phyloP scores from a whole-genome alignment of 257 asterid genomes.

The Jacaranda copaia region DNA sequence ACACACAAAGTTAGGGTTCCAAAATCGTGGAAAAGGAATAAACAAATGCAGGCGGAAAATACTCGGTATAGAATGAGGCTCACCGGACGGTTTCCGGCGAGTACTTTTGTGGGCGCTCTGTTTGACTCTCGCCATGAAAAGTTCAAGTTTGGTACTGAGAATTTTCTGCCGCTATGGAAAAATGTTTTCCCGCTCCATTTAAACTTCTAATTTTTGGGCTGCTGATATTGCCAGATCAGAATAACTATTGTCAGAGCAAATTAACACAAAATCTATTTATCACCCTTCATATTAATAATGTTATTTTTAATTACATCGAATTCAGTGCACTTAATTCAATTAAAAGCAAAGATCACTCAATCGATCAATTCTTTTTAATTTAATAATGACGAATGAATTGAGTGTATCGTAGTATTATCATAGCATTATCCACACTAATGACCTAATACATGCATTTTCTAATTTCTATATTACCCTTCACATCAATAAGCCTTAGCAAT shows the following conservation, averaged over 20 bases:
- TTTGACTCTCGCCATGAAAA: constrained; percentile 71
- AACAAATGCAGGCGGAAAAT: not conserved
- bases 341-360: too few relatives aligned
- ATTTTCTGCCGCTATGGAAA: not conserved
- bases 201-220: not conserved
- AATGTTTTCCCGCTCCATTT: constrained; percentile 46
- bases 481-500: not conserved
- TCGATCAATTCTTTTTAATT: too few relatives aligned
- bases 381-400: too few relatives aligned
- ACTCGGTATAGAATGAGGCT: not conserved
- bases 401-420: too few relatives aligned
- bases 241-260: constrained; percentile 10
- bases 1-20: constrained; percentile 51
- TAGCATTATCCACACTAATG: not conserved
- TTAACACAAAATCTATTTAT: not conserved
- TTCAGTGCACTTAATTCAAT: too few relatives aligned
- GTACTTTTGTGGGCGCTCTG: constrained; percentile 43
- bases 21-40: not conserved
- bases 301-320: too few relatives aligned
- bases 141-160: constrained; percentile 9
- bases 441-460: not conserved
- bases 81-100: constrained; percentile 46
- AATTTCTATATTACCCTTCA: not conserved
- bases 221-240: not conserved
- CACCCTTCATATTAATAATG: constrained; percentile 4